A percentile compares a stretch with the other conserved stretches of the same genome.
Evolutionary conservation across 495 filamentous ascomycete species (phyloP).

Genomic region (Neurospora sp.): DNA sequence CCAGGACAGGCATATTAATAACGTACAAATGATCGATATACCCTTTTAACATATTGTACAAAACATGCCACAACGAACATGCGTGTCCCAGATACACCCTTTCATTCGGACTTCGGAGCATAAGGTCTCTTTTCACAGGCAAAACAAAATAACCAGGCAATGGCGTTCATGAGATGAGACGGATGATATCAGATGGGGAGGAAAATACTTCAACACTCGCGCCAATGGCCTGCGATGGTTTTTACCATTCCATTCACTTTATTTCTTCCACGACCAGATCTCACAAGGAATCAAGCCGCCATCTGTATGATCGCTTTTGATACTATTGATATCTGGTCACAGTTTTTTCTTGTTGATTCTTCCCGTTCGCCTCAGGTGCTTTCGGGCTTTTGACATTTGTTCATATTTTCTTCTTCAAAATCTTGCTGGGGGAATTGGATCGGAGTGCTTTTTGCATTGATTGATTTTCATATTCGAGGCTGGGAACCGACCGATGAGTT

Average conservation of each 20-base stretch:
- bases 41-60: background rate
- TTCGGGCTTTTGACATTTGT: slow-evolving; percentile 9
- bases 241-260: background rate
- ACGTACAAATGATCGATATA: background rate
- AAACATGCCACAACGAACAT: background rate
- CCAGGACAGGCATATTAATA: slow-evolving; percentile 39
- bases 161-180: slow-evolving; percentile 4
- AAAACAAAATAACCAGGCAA: background rate
- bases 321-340: too few species aligned
- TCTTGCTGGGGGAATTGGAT: background rate
- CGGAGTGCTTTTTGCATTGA: background rate
- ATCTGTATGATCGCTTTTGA: too few species aligned
- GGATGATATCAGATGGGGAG: background rate
- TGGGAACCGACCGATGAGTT: background rate
- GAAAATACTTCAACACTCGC: background rate
- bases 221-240: slow-evolving; percentile 7
- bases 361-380: slow-evolving; percentile 24
- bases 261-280: too few species aligned
- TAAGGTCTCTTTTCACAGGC: background rate
- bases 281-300: too few species aligned
- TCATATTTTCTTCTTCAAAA: background rate
- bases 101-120: background rate
- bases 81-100: background rate
- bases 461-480: background rate
- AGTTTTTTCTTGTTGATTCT: slow-evolving; percentile 1